Percentiles rank a stretch among this genome's conserved stretches.
Evolutionary conservation across 2,329 filamentous ascomycete genomes (phyloP).

Genomic region (Coniella lustricola): DNA sequence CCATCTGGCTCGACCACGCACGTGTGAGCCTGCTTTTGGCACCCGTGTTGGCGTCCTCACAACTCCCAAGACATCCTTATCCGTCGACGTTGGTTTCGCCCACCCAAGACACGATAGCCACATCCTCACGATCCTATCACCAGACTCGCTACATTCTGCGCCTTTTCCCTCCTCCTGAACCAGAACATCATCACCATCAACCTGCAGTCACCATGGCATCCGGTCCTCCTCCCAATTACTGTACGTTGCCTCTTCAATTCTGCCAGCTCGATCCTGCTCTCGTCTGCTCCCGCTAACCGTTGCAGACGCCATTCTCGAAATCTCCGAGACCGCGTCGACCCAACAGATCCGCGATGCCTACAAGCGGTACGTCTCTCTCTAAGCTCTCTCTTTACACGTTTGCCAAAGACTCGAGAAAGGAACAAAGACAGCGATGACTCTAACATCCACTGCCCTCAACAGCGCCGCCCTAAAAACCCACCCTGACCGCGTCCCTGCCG

Average conservation of each 20-base stretch:
- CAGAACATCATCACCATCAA: too few species aligned
- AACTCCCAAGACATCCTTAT: too few species aligned
- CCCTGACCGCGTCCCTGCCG: slow-evolving; percentile 78
- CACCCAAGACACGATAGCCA: too few species aligned
- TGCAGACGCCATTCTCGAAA: slow-evolving; percentile 65
- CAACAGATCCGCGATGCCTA: slow-evolving; percentile 90
- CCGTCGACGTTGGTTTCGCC: too few species aligned
- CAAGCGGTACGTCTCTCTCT: slow-evolving; percentile 59
- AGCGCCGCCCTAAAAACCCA: slow-evolving; percentile 87
- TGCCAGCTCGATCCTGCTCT: neutral
- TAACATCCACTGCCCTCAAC: slow-evolving; percentile 7
- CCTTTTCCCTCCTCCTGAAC: too few species aligned
- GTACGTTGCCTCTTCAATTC: slow-evolving; percentile 30
- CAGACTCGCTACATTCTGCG: too few species aligned
- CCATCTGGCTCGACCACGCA: too few species aligned
- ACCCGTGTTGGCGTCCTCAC: too few species aligned
- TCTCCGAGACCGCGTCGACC: slow-evolving; percentile 65
- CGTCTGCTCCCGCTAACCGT: slow-evolving; percentile 9
- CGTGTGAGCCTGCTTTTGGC: too few species aligned
- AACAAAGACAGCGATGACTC: neutral
- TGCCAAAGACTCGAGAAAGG: neutral
- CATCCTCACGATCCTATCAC: too few species aligned
- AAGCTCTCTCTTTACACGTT: slow-evolving; percentile 7
- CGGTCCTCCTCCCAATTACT: slow-evolving; percentile 50
- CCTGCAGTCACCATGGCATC: slow-evolving; percentile 22